These are phyloP conservation scores for Trichoderma sp. DNA, from an alignment of 2,329 filamentous ascomycete genomes.

Conservation along the genomic window DNA sequence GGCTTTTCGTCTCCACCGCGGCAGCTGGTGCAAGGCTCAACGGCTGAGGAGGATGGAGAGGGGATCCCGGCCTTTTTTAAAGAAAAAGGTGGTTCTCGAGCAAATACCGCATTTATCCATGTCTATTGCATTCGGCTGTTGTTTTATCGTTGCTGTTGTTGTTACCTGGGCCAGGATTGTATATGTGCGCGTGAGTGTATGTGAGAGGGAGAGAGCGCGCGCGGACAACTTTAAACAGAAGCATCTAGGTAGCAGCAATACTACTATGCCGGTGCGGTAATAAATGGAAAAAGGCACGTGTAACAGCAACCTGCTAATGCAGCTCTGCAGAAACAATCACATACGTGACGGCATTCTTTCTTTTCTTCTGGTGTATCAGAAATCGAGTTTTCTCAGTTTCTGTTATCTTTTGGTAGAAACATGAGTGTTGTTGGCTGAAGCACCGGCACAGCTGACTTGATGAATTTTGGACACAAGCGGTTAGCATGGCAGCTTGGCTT, in stretches of 20 bases:
- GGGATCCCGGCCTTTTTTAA: background rate
- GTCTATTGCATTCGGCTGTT: background rate
- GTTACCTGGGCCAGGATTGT: background rate
- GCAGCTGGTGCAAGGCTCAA: slow-evolving; percentile 20
- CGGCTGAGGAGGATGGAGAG: background rate
- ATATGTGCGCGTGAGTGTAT: background rate
- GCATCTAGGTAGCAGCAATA: background rate
- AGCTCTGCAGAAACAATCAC: background rate
- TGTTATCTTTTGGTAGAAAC: background rate
- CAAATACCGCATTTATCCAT: background rate
- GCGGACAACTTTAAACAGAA: background rate
- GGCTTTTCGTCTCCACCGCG: slow-evolving; percentile 7
- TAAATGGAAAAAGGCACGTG: background rate
- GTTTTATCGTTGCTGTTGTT: background rate
- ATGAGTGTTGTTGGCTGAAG: background rate
- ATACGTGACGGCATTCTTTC: background rate
- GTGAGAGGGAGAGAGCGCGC: no score
- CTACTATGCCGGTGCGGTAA: background rate
- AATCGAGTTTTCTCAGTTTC: background rate
- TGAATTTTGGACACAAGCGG: background rate
- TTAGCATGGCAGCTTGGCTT: background rate
- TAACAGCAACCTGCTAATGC: background rate
- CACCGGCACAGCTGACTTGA: background rate
- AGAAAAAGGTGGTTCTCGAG: background rate
- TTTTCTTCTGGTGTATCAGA: background rate